Evolutionary conservation across 768 basidiomycete genomes (phyloP).

Genomic region (Cubamyces sp.): DNA sequence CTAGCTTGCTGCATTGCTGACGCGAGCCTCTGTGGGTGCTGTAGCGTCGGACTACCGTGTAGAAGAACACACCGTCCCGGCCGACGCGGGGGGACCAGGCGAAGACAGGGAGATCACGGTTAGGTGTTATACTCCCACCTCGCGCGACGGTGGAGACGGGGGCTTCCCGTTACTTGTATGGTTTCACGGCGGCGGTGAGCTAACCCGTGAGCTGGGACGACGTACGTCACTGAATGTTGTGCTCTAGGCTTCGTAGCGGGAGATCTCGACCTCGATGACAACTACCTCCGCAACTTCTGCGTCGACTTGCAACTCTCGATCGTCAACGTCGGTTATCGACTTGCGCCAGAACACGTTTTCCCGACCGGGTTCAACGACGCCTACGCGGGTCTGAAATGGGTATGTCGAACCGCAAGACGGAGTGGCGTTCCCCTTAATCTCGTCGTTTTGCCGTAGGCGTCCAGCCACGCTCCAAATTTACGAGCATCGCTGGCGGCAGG

Average conservation of each 20-base stretch:
- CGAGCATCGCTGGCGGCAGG: slow-evolving; percentile 23
- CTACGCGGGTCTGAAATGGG: slow-evolving; percentile 30
- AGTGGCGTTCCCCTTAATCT: neutral
- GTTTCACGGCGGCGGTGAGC: slow-evolving; percentile 17
- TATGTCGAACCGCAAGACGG: neutral
- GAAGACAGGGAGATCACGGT: neutral
- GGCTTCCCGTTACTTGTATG: slow-evolving; percentile 7
- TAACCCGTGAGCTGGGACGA: neutral
- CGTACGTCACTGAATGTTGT: neutral
- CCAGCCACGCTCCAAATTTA: slow-evolving; percentile 9
- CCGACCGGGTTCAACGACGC: slow-evolving; percentile 29
- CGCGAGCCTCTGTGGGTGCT: neutral
- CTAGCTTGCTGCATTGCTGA: too few species aligned
- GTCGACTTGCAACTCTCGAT: slow-evolving; percentile 7
- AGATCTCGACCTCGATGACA: slow-evolving; percentile 25
- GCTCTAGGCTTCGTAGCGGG: slow-evolving; percentile 14
- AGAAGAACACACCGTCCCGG: neutral
- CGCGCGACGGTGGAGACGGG: neutral
- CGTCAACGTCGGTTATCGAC: slow-evolving; percentile 13
- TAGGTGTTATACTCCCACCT: neutral
- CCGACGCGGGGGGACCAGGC: neutral
- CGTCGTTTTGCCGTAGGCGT: neutral
- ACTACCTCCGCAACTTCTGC: slow-evolving; percentile 18
- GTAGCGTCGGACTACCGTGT: slow-evolving; percentile 6
- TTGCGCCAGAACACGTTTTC: slow-evolving; percentile 28